These are phyloP conservation scores for Exobasidium rhododendri DNA, from an alignment of 1,284 basidiomycete genomes.

Conservation along the genomic window DNA sequence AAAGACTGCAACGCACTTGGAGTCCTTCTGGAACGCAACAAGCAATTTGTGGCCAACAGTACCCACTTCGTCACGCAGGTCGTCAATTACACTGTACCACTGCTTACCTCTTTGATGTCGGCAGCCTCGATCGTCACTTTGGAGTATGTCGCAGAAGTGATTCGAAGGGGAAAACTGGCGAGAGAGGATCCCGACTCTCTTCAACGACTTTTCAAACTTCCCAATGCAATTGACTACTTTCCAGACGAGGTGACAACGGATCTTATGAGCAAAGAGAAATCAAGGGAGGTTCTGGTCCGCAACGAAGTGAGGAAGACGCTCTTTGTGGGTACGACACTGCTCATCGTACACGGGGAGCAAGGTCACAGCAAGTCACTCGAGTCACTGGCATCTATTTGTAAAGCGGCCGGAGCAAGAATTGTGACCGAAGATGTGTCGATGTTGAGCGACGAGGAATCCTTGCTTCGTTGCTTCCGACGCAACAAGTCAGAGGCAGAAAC, in stretches of 20 bases:
- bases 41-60: background rate
- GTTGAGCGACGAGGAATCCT: background rate
- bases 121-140: constrained; percentile 26
- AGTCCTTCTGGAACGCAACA: background rate
- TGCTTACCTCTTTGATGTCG: constrained; percentile 25
- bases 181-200: constrained; percentile 26
- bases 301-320: constrained; percentile 25
- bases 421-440: background rate
- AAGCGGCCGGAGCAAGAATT: background rate
- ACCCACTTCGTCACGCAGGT: background rate
- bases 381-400: background rate
- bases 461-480: background rate
- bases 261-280: constrained; percentile 21
- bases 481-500: constrained; percentile 6
- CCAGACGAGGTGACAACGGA: constrained; percentile 26
- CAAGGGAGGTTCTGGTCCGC: constrained; percentile 18
- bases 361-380: background rate
- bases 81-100: constrained; percentile 19
- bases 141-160: constrained; percentile 29
- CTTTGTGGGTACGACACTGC: constrained; percentile 31
- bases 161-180: constrained; percentile 24
- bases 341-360: constrained; percentile 19
- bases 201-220: constrained; percentile 26
- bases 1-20: background rate
- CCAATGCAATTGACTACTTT: constrained; percentile 20